A percentile compares a stretch with the other conserved stretches of the same genome.
phyloP scores from a whole-genome alignment of 371 early-diverging fungal species.

The Mortierella sp. region DNA sequence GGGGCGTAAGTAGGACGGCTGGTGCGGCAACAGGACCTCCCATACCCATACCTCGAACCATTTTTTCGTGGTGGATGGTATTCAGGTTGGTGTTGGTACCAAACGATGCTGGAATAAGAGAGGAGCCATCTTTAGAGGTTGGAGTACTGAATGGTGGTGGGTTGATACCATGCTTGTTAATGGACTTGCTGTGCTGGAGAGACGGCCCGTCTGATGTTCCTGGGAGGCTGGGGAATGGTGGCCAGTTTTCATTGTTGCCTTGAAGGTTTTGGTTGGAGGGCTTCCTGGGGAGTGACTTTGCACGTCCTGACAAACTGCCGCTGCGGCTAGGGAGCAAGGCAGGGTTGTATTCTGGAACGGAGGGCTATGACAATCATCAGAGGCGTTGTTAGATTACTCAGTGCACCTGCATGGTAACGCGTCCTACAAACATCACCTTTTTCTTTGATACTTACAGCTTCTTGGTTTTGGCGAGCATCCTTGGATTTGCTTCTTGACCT shows the following conservation, averaged over 20 bases:
- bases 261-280: constrained; percentile 45
- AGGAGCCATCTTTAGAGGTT: constrained; percentile 5
- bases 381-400: too few relatives aligned
- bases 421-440: too few relatives aligned
- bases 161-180: constrained; percentile 14
- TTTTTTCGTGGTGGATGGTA: constrained; percentile 43
- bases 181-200: constrained; percentile 27
- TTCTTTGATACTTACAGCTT: constrained; percentile 17
- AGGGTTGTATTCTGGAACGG: constrained; percentile 46
- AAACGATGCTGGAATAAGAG: constrained; percentile 8
- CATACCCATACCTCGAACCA: constrained; percentile 55
- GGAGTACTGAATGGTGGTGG: constrained; percentile 15
- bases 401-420: too few relatives aligned
- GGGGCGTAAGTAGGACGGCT: constrained; percentile 48
- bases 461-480: constrained; percentile 29
- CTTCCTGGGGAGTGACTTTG: constrained; percentile 46
- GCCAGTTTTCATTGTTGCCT: constrained; percentile 19
- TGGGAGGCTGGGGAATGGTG: constrained; percentile 21
- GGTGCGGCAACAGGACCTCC: constrained; percentile 41
- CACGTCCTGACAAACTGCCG: constrained; percentile 33
- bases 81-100: constrained; percentile 35
- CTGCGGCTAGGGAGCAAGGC: constrained; percentile 44
- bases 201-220: background rate
- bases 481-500: constrained; percentile 51
- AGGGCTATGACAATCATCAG: constrained; percentile 11